Base-by-base conservation (phyloP, 108 stramenopile species). In the Epithemia pelagica region DNA sequence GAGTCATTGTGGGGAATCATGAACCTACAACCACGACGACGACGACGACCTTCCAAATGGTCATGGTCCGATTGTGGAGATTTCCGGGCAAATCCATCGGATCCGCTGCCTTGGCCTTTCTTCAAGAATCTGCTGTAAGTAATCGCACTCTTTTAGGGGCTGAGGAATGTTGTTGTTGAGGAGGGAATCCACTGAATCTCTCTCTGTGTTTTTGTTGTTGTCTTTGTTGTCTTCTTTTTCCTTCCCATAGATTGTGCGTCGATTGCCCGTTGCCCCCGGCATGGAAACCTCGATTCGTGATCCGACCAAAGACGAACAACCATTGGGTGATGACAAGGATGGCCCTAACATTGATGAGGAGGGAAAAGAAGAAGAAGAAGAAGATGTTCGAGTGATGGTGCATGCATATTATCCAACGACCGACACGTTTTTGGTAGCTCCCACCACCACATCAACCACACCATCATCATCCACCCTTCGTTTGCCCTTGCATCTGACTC, bases 21-120 rank as follows among this genome's bases (percentile, higher is more conserved):
- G 2, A 2, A 3, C 37, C 37, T 46, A 15, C 15, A 46, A 10
- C 37, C 30, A 37, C 33, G 32, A 37, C 15, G 63, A 52, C 2
- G 2, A 32, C 27, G 10, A 63, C 15, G 23, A 25, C 20, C 7
- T 20, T 8, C 1, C 26, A 19, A 26, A 28, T 26, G 18, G 54
- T n/a, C 54, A n/a, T n/a, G n/a, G 73, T 87, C 0, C 71, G 84
- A 10, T 63, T 92, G 10, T 88, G 87, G 85, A 68, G 91, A 55
- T 54, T 68, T 28, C 83, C 87, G 24, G 91, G 91, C 0, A 81
- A 84, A 66, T 89, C 88, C 22, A 77, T 92, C 25, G 87, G 71
- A 22, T 82, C 87, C 0, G 69, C 79, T 1, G 66, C 84, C 8
- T 57, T 69, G 0, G 84, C 86, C 1, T 78, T 67, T 58, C 30